phyloP scores from a whole-genome alignment of 495 filamentous ascomycete species.

The Tuber aestivum region DNA sequence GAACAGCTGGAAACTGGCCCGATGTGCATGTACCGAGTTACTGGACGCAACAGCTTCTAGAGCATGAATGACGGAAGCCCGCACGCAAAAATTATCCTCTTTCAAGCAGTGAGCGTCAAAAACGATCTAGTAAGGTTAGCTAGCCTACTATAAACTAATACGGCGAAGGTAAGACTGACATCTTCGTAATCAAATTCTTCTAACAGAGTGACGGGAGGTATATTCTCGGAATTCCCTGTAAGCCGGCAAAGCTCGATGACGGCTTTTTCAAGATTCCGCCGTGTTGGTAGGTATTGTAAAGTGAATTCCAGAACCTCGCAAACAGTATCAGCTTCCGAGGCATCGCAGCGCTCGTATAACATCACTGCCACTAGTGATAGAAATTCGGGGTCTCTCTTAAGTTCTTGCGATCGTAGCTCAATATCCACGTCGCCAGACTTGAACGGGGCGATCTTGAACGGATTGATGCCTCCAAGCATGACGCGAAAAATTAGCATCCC shows the following conservation, averaged over 20 bases:
- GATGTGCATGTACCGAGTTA: neutral
- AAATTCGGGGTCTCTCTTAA: neutral
- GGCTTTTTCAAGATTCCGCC: neutral
- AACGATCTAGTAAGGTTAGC: neutral
- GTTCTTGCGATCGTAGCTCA: neutral
- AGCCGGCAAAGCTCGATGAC: neutral
- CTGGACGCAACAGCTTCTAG: neutral
- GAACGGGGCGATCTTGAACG: neutral
- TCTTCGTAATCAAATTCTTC: slow-evolving; percentile 3
- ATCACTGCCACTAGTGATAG: neutral
- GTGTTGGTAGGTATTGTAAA: neutral
- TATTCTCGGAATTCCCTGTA: neutral
- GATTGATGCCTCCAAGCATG: neutral
- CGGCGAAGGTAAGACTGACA: neutral
- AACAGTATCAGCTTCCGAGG: neutral
- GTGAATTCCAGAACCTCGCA: neutral
- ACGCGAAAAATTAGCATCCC: slow-evolving; percentile 7
- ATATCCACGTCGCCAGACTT: neutral
- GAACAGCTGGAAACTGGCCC: neutral
- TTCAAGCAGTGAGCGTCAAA: neutral
- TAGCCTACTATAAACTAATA: neutral
- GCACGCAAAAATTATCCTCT: neutral
- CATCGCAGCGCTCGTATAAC: neutral
- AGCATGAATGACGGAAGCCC: neutral
- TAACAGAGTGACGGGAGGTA: neutral